These are phyloP conservation scores for Casuarina cunninghamiana DNA, from an alignment of 306 rosid genomes.

Conservation along the genomic window DNA sequence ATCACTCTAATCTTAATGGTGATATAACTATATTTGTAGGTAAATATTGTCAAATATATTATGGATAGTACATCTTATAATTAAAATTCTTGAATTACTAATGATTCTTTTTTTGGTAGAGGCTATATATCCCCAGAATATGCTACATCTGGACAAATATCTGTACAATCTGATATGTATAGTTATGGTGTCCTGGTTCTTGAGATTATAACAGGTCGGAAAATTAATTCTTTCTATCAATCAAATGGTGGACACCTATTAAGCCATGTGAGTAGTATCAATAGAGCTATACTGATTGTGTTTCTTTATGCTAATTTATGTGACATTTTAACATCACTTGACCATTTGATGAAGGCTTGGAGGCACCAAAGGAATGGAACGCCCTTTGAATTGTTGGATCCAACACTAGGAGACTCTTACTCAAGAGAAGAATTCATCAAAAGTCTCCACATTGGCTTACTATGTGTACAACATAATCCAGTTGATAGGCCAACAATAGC, in stretches of 20 bases:
- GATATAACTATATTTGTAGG: too few relatives aligned
- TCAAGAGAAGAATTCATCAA: constrained; percentile 35
- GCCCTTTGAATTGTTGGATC: constrained; percentile 35
- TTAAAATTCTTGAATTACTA: too few relatives aligned
- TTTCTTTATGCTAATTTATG: not conserved
- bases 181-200: constrained; percentile 44
- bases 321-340: not conserved
- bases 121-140: constrained; percentile 64
- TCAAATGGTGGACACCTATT: constrained; percentile 30
- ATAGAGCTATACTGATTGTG: not conserved
- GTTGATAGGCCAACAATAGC: constrained; percentile 51
- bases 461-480: constrained; percentile 53
- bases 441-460: constrained; percentile 54
- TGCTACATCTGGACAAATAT: constrained; percentile 38
- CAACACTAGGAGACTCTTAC: constrained; percentile 21
- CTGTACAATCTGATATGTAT: constrained; percentile 38
- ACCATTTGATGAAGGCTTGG: constrained; percentile 40
- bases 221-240: constrained; percentile 13
- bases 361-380: constrained; percentile 34
- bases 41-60: too few relatives aligned
- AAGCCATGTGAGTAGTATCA: constrained; percentile 33
- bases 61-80: too few relatives aligned
- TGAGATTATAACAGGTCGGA: constrained; percentile 33
- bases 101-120: constrained; percentile 24
- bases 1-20: too few relatives aligned